Base-by-base conservation (phyloP, 306 rosid genomes). In the apple (Malus domestica) region DNA sequence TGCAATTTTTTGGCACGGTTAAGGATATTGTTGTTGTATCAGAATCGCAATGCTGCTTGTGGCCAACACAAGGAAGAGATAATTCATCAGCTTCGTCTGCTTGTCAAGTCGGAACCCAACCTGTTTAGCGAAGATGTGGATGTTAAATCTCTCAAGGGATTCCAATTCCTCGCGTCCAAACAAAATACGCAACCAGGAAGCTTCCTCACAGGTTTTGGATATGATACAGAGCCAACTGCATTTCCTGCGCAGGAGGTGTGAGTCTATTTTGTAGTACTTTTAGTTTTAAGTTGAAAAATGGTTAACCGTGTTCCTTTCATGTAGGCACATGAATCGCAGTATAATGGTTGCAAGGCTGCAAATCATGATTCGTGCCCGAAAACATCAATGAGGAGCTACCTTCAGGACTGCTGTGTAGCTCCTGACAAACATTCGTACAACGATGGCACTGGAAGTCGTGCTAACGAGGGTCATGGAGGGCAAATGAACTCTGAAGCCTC, bases 41-140 rank as follows among this genome's bases (percentile, higher is more conserved):
- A 93, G 98, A 85, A 91, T 80, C 97, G 93, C 3, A 91, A 91
- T 79, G 88, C 95, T 81, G 86, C 90, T 64, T 91, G 97, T 80
- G 98, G 98, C 25, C 78, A 22, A 59, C 87, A 88, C 86, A 89
- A 68, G 85, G 97, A 91, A 72, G 96, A 93, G 79, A 85, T 89
- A 78, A 84, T 89, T 29, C n/a, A 64, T 75, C 98, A 93, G 87
- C 98, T 93, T 79, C 90, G 95, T 4, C 73, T 80, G 65, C 83
- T 91, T 52, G 88, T 85, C 23, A 89, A 83, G 83, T 82, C 67
- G n/a, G 98, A 89, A 80, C 90, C 89, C 42, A 38, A 76, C 58
- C 75, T 74, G 67, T 73, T 58, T 62, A 20, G 5, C 9, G 84
- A 73, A 33, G 65, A 78, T 77, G 64, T 22, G 22, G 79, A 63